Base-by-base conservation (phyloP, 2,329 filamentous ascomycete genomes). In the Lasiodiplodia sp. region DNA sequence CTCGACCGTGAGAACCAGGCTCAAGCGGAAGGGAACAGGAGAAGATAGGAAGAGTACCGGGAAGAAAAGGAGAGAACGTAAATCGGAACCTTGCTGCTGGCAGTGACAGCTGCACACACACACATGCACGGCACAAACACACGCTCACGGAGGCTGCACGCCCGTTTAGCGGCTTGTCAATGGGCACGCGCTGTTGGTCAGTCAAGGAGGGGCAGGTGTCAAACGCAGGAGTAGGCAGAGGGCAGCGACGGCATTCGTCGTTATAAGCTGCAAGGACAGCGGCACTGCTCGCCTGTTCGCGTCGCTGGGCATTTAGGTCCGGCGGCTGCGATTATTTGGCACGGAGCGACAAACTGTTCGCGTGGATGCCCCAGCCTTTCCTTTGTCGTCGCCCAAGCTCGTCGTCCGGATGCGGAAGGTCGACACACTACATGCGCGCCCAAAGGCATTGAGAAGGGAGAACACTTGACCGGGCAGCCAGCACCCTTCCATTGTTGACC, bases 181-280 rank as follows among this genome's bases (percentile, higher is more conserved):
- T 23, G 60, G 31, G 58, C 58, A 51, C 58, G n/a, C 47, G 44
- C 47, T 52, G 60, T 52, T 34, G 14, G 38, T 68, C 66, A 63
- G 47, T 63, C 66, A 68, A 63, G 57, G 57, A 63, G 66, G 44
- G 31, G 44, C 38, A 23, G 18, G 57, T 37, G 60, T 63, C 49
- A 49, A 68, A 63, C 66, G 57, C 60, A 64, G 28, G 60, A 25
- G 11, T 11, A 21, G n/a, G 21, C 49, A 47, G 63, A 47, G 52
- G 51, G 34, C 28, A 44, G 47, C 47, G 34, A 38, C n/a, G 53
- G 65, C 53, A 53, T 62, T 63, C 57, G 57, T 68, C 56, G 25
- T 68, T 62, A 62, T 62, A 68, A 68, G 66, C 60, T 52, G 60
- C 66, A 68, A 63, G 66, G 49, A 68, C 57, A 47, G 51, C 38